phyloP scores from a whole-genome alignment of 2,329 filamentous ascomycete species.

The Dryadomyces quercus-mongolicae region DNA sequence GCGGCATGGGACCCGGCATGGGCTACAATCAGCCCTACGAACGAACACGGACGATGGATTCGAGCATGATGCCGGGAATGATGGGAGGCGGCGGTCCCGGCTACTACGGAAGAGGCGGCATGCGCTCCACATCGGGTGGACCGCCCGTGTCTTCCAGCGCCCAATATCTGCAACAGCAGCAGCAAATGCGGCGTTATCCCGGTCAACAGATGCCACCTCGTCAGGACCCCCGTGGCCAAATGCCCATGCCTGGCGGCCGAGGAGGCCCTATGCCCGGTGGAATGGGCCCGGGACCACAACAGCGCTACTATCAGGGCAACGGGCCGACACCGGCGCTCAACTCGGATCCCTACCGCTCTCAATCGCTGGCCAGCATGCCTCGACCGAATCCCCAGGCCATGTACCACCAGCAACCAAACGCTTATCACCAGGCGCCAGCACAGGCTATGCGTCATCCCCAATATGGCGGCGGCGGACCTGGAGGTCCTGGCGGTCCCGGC shows the following conservation, averaged over 20 bases:
- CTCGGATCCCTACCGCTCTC: conserved; percentile 78
- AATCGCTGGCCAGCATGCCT: conserved; percentile 70
- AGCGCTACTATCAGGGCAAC: neutral
- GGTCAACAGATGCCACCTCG: conserved; percentile 18
- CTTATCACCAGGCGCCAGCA: conserved; percentile 53
- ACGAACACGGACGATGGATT: conserved; percentile 30
- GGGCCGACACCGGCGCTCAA: conserved; percentile 58
- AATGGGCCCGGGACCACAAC: neutral
- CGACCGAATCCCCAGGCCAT: conserved; percentile 47
- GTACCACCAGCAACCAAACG: conserved; percentile 51
- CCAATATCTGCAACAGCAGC: conserved; percentile 36
- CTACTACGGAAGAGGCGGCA: conserved; percentile 34
- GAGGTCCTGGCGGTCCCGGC: too few species aligned
- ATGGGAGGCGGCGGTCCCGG: conserved; percentile 17
- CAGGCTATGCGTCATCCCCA: conserved; percentile 69
- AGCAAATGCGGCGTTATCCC: conserved; percentile 33
- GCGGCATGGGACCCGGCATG: conserved; percentile 15
- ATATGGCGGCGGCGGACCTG: too few species aligned
- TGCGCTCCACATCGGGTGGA: conserved; percentile 38
- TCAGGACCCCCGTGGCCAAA: conserved; percentile 47
- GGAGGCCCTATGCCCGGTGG: neutral
- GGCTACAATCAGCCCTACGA: conserved; percentile 23
- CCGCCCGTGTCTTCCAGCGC: conserved; percentile 29
- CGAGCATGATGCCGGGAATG: conserved; percentile 25
- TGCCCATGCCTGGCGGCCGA: conserved; percentile 10